Base-by-base conservation (phyloP, 139 green algal genomes). In the Chlorella vulgaris region DNA sequence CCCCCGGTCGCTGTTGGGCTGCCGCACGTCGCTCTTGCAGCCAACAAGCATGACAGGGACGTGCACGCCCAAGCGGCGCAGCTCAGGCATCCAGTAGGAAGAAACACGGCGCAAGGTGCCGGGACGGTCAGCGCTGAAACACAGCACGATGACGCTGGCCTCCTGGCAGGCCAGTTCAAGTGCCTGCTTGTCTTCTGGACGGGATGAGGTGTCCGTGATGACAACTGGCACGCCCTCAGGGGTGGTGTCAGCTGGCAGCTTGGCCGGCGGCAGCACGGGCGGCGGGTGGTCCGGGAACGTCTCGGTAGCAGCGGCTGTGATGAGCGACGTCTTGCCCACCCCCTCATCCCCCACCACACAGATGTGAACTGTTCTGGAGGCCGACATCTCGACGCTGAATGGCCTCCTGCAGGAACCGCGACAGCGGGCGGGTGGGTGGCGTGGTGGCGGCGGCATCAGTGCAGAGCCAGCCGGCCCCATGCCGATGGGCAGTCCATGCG, bases 321-420 rank as follows among this genome's bases (percentile, higher is more conserved):
- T 95, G 7, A 98, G 82, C 7, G 85, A 93, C n/a, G 92, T 95
- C 78, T 97, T 97, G 51, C 94, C 94, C 15, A 94, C 94, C 21
- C 88, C 88, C 10, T 74, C 40, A 76, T 97, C 91, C 21, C 93
- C 93, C 38, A 95, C 67, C 36, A 96, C 93, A 4, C 53, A 39
- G 39, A 89, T 86, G 58, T 70, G 62, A 31, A 86, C 81, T 7
- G 81, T 84, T 13, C n/a, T 55, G 80, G 75, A 53, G 15, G 28
- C 43, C 13, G 38, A 40, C 40, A 40, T 36, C 24, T 39, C 19
- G 35, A 29, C 67, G n/a, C n/a, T n/a, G n/a, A n/a, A n/a, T n/a
- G n/a, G n/a, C n/a, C n/a, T n/a, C n/a, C n/a, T n/a, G n/a, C n/a
- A n/a, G n/a, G n/a, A n/a, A n/a, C n/a, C n/a, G n/a, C n/a, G n/a